Percentiles rank a stretch among this genome's conserved stretches.
These are phyloP conservation scores for Aegilops longissima DNA, from an alignment of 176 grass and related monocot species.

Conservation along the genomic window DNA sequence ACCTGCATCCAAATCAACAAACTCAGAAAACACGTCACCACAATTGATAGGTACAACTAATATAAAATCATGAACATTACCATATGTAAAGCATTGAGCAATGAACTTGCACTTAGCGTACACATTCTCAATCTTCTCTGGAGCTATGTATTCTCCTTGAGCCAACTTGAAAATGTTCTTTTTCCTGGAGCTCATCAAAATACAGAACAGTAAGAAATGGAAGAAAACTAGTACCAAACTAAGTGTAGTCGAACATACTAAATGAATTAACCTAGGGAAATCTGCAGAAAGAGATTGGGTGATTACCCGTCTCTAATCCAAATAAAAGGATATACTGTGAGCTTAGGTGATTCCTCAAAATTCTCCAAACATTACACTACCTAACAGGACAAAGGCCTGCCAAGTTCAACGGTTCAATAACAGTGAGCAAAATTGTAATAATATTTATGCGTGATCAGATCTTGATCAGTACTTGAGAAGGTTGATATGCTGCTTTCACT, in stretches of 20 bases:
- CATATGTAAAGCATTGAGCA: conserved; percentile 88
- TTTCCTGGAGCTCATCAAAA: conserved; percentile 56
- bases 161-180: conserved; percentile 99
- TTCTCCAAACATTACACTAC: background rate
- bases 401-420: background rate
- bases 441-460: background rate
- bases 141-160: conserved; percentile 97
- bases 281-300: background rate
- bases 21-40: background rate
- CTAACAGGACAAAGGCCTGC: background rate
- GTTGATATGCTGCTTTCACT: background rate
- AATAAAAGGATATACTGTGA: background rate
- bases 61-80: conserved; percentile 43
- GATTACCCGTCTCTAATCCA: background rate
- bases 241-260: background rate
- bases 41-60: background rate
- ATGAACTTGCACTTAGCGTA: conserved; percentile 97
- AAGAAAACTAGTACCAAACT: conserved; percentile 17
- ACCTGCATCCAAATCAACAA: conserved; percentile 55
- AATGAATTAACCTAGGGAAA: background rate
- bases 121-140: conserved; percentile 95
- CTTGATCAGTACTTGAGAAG: background rate
- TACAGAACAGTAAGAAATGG: conserved; percentile 1
- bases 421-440: background rate
- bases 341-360: background rate